phyloP scores from a whole-genome alignment of 306 rosid genomes.

The Senna siamea region DNA sequence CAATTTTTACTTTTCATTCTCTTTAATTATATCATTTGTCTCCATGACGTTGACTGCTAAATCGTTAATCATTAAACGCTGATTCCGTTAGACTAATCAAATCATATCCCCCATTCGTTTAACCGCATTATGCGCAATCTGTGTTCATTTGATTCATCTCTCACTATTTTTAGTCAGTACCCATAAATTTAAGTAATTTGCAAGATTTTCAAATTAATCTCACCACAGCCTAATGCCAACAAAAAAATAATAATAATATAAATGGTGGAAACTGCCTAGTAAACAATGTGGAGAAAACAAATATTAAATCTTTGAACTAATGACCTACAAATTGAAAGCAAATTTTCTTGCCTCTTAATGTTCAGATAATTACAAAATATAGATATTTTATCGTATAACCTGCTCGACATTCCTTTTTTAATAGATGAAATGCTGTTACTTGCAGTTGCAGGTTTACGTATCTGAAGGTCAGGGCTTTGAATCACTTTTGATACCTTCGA shows the following conservation, averaged over 20 bases:
- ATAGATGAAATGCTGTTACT: background rate
- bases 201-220: background rate
- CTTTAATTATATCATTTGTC: constrained; percentile 23
- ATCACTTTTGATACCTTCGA: background rate
- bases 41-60: background rate
- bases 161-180: background rate
- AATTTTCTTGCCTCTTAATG: too few relatives aligned
- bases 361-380: too few relatives aligned
- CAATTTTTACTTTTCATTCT: background rate
- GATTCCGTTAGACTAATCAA: background rate
- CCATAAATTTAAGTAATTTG: background rate
- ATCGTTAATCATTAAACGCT: constrained; percentile 14
- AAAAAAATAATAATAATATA: too few relatives aligned
- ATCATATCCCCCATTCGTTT: background rate
- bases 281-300: background rate
- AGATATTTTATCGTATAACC: too few relatives aligned
- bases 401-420: too few relatives aligned
- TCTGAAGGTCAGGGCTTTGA: background rate
- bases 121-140: constrained; percentile 15
- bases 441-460: background rate
- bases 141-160: background rate
- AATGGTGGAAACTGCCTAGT: background rate
- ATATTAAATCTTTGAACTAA: background rate
- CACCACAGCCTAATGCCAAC: too few relatives aligned
- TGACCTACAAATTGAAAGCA: background rate